Evolutionary conservation across 495 filamentous ascomycete genomes (phyloP), one percentile per base, ranked within the genome.

Genomic region (Penicillium daleae): DNA sequence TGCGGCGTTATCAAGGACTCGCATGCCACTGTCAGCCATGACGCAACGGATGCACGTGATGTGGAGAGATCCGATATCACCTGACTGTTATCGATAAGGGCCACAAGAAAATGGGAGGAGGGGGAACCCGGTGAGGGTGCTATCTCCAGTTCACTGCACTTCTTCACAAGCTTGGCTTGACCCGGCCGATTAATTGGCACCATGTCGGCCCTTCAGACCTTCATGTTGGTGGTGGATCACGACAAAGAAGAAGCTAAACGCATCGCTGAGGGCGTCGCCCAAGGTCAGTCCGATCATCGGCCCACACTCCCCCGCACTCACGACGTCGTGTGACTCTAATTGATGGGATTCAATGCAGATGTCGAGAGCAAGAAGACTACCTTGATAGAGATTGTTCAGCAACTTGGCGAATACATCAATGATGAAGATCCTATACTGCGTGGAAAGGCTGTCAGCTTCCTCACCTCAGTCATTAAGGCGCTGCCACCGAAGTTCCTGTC

Each of bases 321-420:
- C 27, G 19, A 33, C 32, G 53, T 51, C 13, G 33, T 42, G 51
- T 52, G 49, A 56, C 35, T 68, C 63, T 70, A 65, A 73, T 39
- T 19, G 37, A 49, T n/a, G 35, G 17, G 7, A 13, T 19, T 21
- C 6, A 22, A 57, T 65, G n/a, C 51, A 90, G 87, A 83, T 66
- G 76, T 92, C 55, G 83, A 89, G 67, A 81, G 60, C 57, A 86
- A 85, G 63, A 79, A 89, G 55, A 78, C 82, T 26, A 89, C 86
- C 56, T 74, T 92, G 21, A 80, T 92, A 51, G 85, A 87, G 40
- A 73, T 90, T 35, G 85, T 92, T 17, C 85, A 90, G 69, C 85
- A 84, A 13, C 75, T 92, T 27, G 86, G 84, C 12, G 86, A 89
- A 73, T 90, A 90, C 56, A 81, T 92, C 61, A 90, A 89, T 54